Percentiles rank a stretch among this genome's conserved stretches.
Evolutionary conservation across 768 basidiomycete species (phyloP).

Genomic region (Lactarius quietus): DNA sequence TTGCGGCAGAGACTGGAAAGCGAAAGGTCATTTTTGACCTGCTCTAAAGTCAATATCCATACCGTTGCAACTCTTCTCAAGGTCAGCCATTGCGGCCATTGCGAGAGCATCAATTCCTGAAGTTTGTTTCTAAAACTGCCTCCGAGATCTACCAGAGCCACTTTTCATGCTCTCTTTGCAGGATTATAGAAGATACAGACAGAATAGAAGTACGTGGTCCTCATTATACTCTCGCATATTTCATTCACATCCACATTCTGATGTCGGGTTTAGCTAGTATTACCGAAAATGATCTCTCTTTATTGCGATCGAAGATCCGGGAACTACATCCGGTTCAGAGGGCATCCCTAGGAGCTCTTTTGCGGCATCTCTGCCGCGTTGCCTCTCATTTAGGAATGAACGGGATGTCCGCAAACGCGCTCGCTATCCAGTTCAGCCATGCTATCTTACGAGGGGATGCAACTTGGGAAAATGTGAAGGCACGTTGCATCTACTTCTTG

Average conservation of each 20-base stretch:
- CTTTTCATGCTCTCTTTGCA: conserved; percentile 79
- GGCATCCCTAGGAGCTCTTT: conserved; percentile 69
- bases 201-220: conserved; percentile 62
- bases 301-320: conserved; percentile 79
- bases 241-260: background rate
- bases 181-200: conserved; percentile 78
- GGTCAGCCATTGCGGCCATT: conserved; percentile 50
- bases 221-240: no score
- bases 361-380: conserved; percentile 81
- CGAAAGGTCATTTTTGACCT: conserved; percentile 71
- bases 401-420: conserved; percentile 92
- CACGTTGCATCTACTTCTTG: conserved; percentile 31
- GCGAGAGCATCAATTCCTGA: background rate
- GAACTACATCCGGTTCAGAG: conserved; percentile 81
- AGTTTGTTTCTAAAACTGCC: conserved; percentile 51
- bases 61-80: conserved; percentile 83
- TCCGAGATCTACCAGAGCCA: conserved; percentile 87
- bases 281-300: conserved; percentile 59
- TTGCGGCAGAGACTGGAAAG: conserved; percentile 86
- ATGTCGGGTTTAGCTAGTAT: conserved; percentile 56
- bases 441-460: conserved; percentile 93
- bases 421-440: conserved; percentile 85
- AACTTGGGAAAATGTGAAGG: conserved; percentile 76
- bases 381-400: conserved; percentile 65
- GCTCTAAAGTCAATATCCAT: conserved; percentile 71